Base-by-base conservation (phyloP, 2,329 filamentous ascomycete species). In the Fusarium tuaranense region DNA sequence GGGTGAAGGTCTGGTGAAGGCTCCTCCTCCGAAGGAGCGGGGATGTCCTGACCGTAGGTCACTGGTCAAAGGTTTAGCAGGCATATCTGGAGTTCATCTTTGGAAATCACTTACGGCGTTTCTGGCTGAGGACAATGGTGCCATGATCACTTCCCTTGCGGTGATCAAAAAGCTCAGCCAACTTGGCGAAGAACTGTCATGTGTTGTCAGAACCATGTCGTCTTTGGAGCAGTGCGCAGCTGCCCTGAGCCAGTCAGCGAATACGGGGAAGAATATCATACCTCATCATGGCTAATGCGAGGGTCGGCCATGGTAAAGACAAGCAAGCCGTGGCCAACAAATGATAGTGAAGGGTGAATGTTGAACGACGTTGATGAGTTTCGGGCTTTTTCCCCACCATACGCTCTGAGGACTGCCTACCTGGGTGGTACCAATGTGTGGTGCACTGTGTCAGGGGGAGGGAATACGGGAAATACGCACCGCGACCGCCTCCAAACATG, bases 81-180 rank as follows among this genome's bases (percentile, higher is more conserved):
- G 16, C 7, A 44, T 57, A 6, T 12, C 18, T 14, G 4, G 5
- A 32, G 13, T 13, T 22, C 36, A 7, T 34, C 1, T 4, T 51
- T 12, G 14, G n/a, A 2, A 8, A 20, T 14, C 13, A 80, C 88
- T 72, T 87, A 94, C 93, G 83, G 84, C 93, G 89, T 82, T 96
- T 96, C 81, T 97, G 94, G 62, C 90, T 92, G 68, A 97, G 86
- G 82, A 90, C 92, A 75, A 97, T 87, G 61, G 91, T 91, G 78
- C 93, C 93, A 82, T 95, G 92, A 78, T 92, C 89, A 81, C 92
- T 92, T 79, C 89, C 87, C 80, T 92, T 92, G 71, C 89, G 89
- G 73, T 87, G 83, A 71, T 90, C 87, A 84, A 97, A 93, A 74
- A 96, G 90, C 78, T 91, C 87, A 62, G 86, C 85, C 73, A 96